phyloP scores from a whole-genome alignment of 2,329 filamentous ascomycete species.

The Trichoderma sp. region DNA sequence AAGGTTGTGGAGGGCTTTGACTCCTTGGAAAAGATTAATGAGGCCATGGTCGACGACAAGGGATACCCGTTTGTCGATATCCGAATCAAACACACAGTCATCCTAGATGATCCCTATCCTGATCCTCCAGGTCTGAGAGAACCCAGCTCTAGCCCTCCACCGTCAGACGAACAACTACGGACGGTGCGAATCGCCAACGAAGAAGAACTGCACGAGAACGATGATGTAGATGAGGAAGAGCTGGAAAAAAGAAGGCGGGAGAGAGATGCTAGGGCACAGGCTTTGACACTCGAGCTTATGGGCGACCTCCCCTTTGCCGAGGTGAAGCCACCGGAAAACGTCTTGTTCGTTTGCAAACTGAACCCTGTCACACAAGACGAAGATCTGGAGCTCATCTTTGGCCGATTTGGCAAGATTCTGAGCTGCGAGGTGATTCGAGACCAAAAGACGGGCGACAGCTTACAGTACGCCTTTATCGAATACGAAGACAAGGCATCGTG shows the following conservation, averaged over 20 bases:
- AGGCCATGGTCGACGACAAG: constrained; percentile 79
- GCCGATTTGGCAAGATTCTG: constrained; percentile 89
- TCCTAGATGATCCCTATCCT: constrained; percentile 88
- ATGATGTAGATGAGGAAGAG: constrained; percentile 70
- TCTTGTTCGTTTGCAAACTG: constrained; percentile 96
- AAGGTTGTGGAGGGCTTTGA: constrained; percentile 96
- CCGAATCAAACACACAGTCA: constrained; percentile 84
- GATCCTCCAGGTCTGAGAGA: constrained; percentile 76
- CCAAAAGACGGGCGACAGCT: constrained; percentile 85
- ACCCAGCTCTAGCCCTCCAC: constrained; percentile 75
- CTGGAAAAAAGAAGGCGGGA: constrained; percentile 78
- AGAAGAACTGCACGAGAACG: constrained; percentile 73
- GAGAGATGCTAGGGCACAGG: constrained; percentile 88
- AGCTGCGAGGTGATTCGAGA: constrained; percentile 96
- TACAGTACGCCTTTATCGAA: constrained; percentile 98
- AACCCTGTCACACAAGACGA: constrained; percentile 95
- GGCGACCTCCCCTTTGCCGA: constrained; percentile 96
- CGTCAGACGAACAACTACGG: constrained; percentile 79
- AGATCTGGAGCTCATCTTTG: constrained; percentile 93
- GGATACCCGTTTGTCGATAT: constrained; percentile 92
- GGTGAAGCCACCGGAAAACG: constrained; percentile 94
- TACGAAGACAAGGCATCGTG: constrained; percentile 91
- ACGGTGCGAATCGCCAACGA: constrained; percentile 92
- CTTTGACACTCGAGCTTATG: constrained; percentile 94
- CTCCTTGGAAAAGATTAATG: constrained; percentile 88